Evolutionary conservation across 805 yeast genomes (phyloP), one percentile per base, ranked within the genome.

Genomic region (Scheffersomyces amazonensis): DNA sequence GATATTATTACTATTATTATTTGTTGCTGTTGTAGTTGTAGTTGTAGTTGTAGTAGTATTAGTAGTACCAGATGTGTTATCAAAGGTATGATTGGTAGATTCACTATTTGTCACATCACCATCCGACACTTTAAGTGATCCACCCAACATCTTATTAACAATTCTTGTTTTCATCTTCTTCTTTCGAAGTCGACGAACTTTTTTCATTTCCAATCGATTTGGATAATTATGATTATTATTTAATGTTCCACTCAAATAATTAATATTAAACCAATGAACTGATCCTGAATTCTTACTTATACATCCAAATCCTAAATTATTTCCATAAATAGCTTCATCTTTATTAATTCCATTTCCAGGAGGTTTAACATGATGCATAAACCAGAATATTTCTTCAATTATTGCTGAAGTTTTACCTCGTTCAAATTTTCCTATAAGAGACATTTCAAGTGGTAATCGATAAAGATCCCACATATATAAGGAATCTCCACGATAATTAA

Each of bases 401-500:
- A 66, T 53, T 0, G 85, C 77, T 5, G 80, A 70, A 1, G 86
- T 80, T 48, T 77, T 79, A 1, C 90, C 89, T 17, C 88, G 64
- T 10, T 58, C 59, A 46, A 78, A 80, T 44, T 76, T 75, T 13
- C 83, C 87, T 34, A 79, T 52, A 16, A 82, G 56, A 1, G 75
- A 62, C 2, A 82, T 66, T 42, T 77, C 78, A 2, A 49, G 51
- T 1, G 81, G 76, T 25, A 71, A 60, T 39, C 69, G 67, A 32
- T 80, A 65, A 38, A 74, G 66, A 49, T 83, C 89, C 84, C 87
- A 83, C 45, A 80, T 62, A 48, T 69, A 80, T 4, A 83, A 61
- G 35, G 66, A 73, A 52, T 83, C 87, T 2, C 90, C 89, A 36
- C 85, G 66, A 16, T 54, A 49, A 9, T 76, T 72, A 3, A 73